Evolutionary conservation across 352 stramenopile genomes (phyloP), one percentile per base, ranked within the genome.

Genomic region (Phytophthora pini): DNA sequence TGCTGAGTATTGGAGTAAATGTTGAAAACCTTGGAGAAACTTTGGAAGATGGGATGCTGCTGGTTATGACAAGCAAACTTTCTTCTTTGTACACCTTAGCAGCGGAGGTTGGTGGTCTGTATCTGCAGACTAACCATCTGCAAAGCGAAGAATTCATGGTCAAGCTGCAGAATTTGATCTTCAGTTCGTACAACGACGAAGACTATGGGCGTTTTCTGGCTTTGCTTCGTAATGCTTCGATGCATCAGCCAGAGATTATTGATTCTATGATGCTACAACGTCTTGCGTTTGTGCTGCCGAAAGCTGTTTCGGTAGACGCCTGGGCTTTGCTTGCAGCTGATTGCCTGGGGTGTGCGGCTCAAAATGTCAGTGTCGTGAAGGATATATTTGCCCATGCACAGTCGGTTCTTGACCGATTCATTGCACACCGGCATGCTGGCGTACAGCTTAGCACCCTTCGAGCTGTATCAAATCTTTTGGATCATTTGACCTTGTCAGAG

Each of bases 251-350:
- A 10, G 49, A 65, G 51, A 71, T 90, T 13, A 66, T 95, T 8
- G 81, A 92, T 43, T 74, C 72, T 3, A 68, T 79, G n/a, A 93
- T 92, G 85, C 68, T 95, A 11, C 74, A 92, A 39, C 80, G 84
- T 2, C 22, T 95, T 17, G 79, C 80, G 4, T 92, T 87, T 20
- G 76, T 93, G 9, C 56, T 95, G 0, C 81, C 83, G 11, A 86
- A 81, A 20, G 76, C 84, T 46, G 49, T 89, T 39, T 55, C 65
- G 4, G 73, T 92, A 13, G 82, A 92, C 64, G 52, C 70, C 4
- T 92, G 85, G 85, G 78, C 81, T 46, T 63, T 82, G 26, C 61
- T 80, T 39, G 81, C 80, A 6, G 69, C 70, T 22, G 81, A 92
- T 40, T 74, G 56, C 2, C 39, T 92, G 26, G 34, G 62, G 26